A percentile compares a stretch with the other conserved stretches of the same genome.
These are phyloP conservation scores for Brassica nigra DNA, from an alignment of 345 rosid species.

Conservation along the genomic window DNA sequence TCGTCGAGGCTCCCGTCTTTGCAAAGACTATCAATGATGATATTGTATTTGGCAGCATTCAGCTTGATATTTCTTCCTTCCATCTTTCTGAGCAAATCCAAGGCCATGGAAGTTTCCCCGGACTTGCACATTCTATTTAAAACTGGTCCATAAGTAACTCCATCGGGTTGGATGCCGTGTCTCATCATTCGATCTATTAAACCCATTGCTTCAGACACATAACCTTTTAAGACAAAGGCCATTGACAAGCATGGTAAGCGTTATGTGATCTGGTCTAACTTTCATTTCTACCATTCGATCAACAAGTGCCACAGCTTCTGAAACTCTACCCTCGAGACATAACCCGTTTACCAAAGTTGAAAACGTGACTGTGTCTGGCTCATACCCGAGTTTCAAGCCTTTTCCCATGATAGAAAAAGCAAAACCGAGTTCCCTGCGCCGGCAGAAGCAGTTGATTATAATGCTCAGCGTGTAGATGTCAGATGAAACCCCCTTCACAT, in stretches of 20 bases:
- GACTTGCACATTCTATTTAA: too few relatives aligned
- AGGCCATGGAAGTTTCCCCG: not conserved
- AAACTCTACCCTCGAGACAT: too few relatives aligned
- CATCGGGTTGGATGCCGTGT: not conserved
- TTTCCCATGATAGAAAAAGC: not conserved
- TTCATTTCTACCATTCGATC: too few relatives aligned
- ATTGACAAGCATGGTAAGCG: too few relatives aligned
- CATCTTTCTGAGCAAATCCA: not conserved
- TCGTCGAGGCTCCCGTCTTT: not conserved
- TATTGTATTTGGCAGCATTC: not conserved
- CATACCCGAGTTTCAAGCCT: too few relatives aligned
- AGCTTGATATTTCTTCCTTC: not conserved
- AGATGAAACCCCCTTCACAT: not conserved
- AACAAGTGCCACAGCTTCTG: too few relatives aligned
- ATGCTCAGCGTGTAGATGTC: not conserved
- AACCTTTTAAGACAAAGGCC: too few relatives aligned
- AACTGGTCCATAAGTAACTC: not conserved
- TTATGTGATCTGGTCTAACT: too few relatives aligned
- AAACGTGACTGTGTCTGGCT: too few relatives aligned
- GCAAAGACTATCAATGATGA: not conserved
- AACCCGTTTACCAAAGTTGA: too few relatives aligned
- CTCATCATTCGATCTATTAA: not conserved
- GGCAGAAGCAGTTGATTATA: not conserved
- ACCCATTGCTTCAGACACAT: not conserved
- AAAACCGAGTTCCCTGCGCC: not conserved